A percentile compares a stretch with the other conserved stretches of the same genome.
These are phyloP conservation scores for Inga leiocalycina DNA, from an alignment of 306 rosid species.

Conservation along the genomic window DNA sequence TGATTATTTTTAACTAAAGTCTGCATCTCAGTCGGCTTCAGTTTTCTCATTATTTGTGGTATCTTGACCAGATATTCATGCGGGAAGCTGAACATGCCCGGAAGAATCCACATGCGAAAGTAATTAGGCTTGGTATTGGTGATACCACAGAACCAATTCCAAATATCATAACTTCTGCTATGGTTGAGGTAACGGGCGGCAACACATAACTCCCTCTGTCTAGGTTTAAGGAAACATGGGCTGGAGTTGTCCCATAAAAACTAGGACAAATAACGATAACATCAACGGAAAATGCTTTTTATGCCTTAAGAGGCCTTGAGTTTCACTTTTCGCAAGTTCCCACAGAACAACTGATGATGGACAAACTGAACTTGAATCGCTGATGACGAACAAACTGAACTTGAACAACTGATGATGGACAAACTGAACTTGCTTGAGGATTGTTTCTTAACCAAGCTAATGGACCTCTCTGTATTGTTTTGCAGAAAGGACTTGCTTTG, in stretches of 20 bases:
- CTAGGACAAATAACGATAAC: neutral
- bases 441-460: neutral
- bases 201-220: neutral
- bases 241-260: neutral
- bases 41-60: neutral
- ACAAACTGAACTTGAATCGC: neutral
- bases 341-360: neutral
- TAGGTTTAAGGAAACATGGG: neutral
- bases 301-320: neutral
- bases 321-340: conserved; percentile 9
- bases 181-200: conserved; percentile 57
- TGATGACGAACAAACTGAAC: neutral
- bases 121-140: conserved; percentile 68
- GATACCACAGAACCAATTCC: conserved; percentile 77
- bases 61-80: conserved; percentile 45
- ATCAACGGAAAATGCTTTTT: neutral
- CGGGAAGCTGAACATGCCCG: conserved; percentile 43
- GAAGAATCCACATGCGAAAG: conserved; percentile 49
- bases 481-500: conserved; percentile 55
- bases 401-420: too few relatives aligned
- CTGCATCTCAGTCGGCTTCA: neutral
- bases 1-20: neutral
- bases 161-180: conserved; percentile 52
- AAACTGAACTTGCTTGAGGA: neutral
- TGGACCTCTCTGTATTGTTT: neutral